Conservation (phyloP, 495 filamentous ascomycete genomes). For the Talaromyces stipitatus region DNA sequence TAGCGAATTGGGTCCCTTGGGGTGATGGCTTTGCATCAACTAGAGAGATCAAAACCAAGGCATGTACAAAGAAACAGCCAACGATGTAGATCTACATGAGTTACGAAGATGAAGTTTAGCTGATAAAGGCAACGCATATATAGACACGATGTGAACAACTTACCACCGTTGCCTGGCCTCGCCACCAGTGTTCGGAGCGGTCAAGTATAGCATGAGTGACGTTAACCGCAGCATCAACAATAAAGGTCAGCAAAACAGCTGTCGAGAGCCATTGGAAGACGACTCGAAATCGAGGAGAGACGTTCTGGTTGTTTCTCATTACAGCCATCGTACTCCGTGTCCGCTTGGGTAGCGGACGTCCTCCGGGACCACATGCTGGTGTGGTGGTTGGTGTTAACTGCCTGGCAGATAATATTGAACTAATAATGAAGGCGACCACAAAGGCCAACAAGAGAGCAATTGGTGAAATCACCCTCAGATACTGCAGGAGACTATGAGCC, state of each 20-base stretch:
- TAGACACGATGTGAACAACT: conserved; percentile 22
- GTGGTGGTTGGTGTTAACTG: conserved; percentile 29
- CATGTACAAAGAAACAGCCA: conserved; percentile 68
- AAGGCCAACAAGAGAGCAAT: conserved; percentile 63
- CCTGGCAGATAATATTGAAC: conserved; percentile 50
- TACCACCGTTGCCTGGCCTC: conserved; percentile 77
- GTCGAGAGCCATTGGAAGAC: conserved; percentile 70
- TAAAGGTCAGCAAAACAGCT: conserved; percentile 59
- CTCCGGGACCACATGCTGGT: conserved; percentile 56
- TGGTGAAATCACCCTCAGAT: conserved; percentile 55
- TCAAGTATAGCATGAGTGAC: conserved; percentile 65
- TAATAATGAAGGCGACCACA: conserved; percentile 52
- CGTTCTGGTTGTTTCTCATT: conserved; percentile 30
- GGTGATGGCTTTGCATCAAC: conserved; percentile 73
- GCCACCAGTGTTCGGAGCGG: conserved; percentile 77
- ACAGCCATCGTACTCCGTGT: conserved; percentile 30
- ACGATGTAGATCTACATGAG: conserved; percentile 70
- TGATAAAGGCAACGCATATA: background rate
- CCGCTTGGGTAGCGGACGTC: conserved; percentile 66
- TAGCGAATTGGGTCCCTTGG: conserved; percentile 59
- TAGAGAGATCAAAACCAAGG: conserved; percentile 67
- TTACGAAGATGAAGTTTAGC: conserved; percentile 2
- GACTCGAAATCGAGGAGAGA: conserved; percentile 52
- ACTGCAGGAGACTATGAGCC: conserved; percentile 38
- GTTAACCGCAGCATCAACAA: conserved; percentile 67